These are phyloP conservation scores for Amanita rubescens DNA, from an alignment of 768 basidiomycete genomes.

Conservation along the genomic window DNA sequence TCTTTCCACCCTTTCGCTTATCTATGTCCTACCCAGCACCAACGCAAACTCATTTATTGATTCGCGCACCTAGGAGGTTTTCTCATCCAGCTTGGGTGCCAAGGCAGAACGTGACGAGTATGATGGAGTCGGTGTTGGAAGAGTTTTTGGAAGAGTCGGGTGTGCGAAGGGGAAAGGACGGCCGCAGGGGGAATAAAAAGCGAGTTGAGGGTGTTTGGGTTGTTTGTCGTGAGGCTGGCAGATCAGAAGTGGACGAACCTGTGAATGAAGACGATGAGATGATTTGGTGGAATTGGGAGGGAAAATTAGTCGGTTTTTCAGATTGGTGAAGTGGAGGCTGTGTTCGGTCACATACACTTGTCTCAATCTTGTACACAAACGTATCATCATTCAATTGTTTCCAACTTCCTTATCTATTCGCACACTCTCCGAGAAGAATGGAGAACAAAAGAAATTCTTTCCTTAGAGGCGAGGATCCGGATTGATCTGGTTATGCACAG, in stretches of 20 bases:
- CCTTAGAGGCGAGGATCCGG: too few species aligned
- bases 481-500: too few species aligned
- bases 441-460: too few species aligned
- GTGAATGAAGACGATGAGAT: slow-evolving; percentile 34
- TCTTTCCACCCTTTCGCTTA: background rate
- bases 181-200: slow-evolving; percentile 15
- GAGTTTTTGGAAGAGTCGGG: slow-evolving; percentile 34
- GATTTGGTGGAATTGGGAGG: slow-evolving; percentile 63
- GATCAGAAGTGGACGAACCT: slow-evolving; percentile 14
- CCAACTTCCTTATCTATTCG: too few species aligned
- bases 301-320: slow-evolving; percentile 42
- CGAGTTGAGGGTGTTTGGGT: slow-evolving; percentile 46
- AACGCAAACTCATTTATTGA: slow-evolving; percentile 25
- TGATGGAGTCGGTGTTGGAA: slow-evolving; percentile 28
- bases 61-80: slow-evolving; percentile 26
- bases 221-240: slow-evolving; percentile 13
- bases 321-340: slow-evolving; percentile 32
- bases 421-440: too few species aligned
- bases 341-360: too few species aligned
- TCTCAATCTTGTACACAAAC: too few species aligned
- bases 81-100: slow-evolving; percentile 26
- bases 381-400: too few species aligned
- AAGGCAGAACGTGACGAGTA: background rate
- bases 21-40: slow-evolving; percentile 14
- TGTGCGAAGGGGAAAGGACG: background rate